Conservation (phyloP, 73 alveolate genomes). For the Paramecium pentaurelia region DNA sequence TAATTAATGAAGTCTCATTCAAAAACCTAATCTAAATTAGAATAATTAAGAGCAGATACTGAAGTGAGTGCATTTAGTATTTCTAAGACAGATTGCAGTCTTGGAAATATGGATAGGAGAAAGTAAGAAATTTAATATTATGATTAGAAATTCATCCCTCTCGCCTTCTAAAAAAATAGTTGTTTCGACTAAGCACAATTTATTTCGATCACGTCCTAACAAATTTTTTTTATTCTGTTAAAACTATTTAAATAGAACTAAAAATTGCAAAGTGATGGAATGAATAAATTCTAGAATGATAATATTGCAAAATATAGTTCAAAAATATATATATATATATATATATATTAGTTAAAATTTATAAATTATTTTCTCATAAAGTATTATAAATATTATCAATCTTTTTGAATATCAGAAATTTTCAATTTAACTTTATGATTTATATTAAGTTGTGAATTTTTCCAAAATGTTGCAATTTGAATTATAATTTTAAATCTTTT, state of each 20-base stretch:
- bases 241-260: neutral
- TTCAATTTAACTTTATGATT: neutral
- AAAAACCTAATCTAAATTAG: neutral
- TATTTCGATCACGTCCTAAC: neutral
- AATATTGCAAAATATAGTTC: neutral
- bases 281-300: neutral
- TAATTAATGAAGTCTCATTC: neutral
- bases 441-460: neutral
- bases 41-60: neutral
- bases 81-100: neutral
- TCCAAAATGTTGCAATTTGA: neutral
- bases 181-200: neutral
- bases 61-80: neutral
- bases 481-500: too few species aligned
- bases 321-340: too few species aligned
- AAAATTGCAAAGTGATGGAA: neutral
- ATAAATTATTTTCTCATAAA: too few species aligned
- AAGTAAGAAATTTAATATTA: neutral
- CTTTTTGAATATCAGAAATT: neutral
- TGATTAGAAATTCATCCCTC: neutral
- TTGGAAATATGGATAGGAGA: neutral
- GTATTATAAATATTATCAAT: neutral
- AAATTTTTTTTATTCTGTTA: neutral
- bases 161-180: neutral
- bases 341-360: neutral